These are phyloP conservation scores for Scedosporium minutisporum DNA, from an alignment of 2,329 filamentous ascomycete genomes.

Conservation along the genomic window DNA sequence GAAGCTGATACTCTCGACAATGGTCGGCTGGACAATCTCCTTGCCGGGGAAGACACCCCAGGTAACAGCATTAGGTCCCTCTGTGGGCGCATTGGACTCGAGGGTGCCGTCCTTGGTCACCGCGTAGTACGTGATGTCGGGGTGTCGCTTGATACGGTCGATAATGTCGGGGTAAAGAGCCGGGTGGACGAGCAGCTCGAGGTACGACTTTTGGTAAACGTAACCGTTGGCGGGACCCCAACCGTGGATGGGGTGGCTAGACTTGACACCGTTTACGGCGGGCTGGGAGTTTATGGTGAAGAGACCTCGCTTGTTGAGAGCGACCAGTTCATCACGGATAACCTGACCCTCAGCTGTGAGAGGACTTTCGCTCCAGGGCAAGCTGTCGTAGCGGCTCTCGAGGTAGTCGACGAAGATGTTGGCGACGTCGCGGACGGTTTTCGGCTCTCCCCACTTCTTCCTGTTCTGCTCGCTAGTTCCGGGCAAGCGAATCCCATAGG, in stretches of 20 bases:
- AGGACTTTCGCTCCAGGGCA: constrained; percentile 90
- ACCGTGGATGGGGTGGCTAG: constrained; percentile 74
- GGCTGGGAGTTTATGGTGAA: constrained; percentile 97
- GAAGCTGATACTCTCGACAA: constrained; percentile 96
- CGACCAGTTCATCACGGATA: constrained; percentile 67
- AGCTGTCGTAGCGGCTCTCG: constrained; percentile 64
- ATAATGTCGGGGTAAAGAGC: constrained; percentile 70
- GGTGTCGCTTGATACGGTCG: constrained; percentile 63
- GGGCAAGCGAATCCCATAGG: constrained; percentile 87
- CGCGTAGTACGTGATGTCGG: constrained; percentile 87
- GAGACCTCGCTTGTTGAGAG: constrained; percentile 76
- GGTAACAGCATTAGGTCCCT: constrained; percentile 94
- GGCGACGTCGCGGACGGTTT: constrained; percentile 68
- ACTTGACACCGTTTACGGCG: constrained; percentile 83
- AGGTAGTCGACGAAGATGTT: constrained; percentile 80
- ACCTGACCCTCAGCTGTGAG: constrained; percentile 73
- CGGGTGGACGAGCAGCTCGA: constrained; percentile 82
- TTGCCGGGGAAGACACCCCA: constrained; percentile 99
- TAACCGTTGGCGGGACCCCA: constrained; percentile 95
- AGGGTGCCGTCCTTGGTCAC: constrained; percentile 77
- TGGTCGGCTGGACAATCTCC: constrained; percentile 99
- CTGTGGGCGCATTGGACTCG: constrained; percentile 72
- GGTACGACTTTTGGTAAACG: constrained; percentile 96
- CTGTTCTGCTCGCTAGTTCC: constrained; percentile 94
- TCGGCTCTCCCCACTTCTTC: constrained; percentile 85